Evolutionary conservation across 345 rosid species (phyloP).

Genomic region (Lepidium aucheri): DNA sequence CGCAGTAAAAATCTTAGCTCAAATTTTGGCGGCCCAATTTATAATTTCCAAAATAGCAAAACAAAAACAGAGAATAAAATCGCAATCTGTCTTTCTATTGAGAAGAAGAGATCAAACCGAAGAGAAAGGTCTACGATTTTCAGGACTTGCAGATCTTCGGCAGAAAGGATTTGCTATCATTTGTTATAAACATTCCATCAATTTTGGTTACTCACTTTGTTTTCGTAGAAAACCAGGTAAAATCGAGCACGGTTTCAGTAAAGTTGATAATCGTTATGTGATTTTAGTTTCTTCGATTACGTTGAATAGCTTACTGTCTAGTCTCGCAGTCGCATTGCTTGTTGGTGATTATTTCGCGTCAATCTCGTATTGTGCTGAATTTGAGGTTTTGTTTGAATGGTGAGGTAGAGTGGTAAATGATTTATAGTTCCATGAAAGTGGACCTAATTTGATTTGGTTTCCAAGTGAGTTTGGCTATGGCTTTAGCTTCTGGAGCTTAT

Average conservation of each 20-base stretch:
- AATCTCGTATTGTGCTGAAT: not conserved
- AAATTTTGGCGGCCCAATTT: constrained; percentile 8
- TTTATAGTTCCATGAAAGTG: not conserved
- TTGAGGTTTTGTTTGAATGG: not conserved
- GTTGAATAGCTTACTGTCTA: not conserved
- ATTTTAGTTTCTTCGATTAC: not conserved
- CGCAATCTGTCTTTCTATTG: not conserved
- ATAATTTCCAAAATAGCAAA: not conserved
- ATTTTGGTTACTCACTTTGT: not conserved
- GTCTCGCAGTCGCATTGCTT: not conserved
- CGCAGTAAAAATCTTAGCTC: not conserved
- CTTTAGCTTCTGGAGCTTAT: not conserved
- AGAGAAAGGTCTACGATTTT: not conserved
- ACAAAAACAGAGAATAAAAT: not conserved
- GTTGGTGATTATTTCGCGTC: not conserved
- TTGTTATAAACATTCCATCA: not conserved
- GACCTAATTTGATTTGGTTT: not conserved
- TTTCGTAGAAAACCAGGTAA: not conserved
- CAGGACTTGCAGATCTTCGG: not conserved
- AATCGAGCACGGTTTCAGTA: not conserved
- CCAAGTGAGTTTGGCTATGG: not conserved
- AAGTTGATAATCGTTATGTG: too few species aligned
- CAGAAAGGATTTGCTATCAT: not conserved
- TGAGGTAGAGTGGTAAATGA: not conserved
- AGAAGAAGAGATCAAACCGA: constrained; percentile 3